Evolutionary conservation across 306 rosid species (phyloP), one percentile per base, ranked within the genome.

Genomic region (Vachellia collinsii): DNA sequence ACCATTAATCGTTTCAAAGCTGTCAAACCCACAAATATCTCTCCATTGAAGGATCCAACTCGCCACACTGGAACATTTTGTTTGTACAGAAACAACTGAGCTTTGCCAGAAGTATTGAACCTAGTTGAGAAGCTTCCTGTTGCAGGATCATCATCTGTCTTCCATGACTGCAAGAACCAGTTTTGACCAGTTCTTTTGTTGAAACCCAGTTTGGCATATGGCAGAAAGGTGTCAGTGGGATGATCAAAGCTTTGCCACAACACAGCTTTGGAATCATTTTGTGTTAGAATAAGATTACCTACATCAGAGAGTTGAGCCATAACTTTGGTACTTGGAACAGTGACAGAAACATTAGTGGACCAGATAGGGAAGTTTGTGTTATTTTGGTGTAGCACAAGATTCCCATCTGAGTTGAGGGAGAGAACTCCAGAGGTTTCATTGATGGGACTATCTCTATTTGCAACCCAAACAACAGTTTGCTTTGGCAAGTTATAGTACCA

Each of bases 391-490:
- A 86, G 81, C 3, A 44, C 62, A 2, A 83, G 81, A 19, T 78
- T 83, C 70, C 89, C 87, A n/a, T 48, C 41, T 25, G 37, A 44
- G 39, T 38, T 50, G 79, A 88, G 51, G 23, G 81, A 77, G 54
- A 77, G 75, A n/a, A 77, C 65, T 7, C 81, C 74, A 22, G 66
- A 43, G 11, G 25, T 54, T 25, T 54, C 61, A 54, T 54, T 19
- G 8, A 54, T 19, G 23, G 61, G 61, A 54, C 19, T n/a, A 11
- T 54, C 61, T 19, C 61, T 54, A 4, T 54, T 54, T 6, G 61
- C 23, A 19, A 54, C 25, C 25, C 61, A 54, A 54, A 54, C 61
- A 54, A 54, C 11, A n/a, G 25, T 54, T 54, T 54, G 20, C 61
- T 54, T 14, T 7, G 23, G 25, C 61, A 54, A 54, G 19, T 19